Percentiles rank a stretch among this genome's conserved stretches.
phyloP scores from a whole-genome alignment of 106 monocot species.

The Acorus calamus region DNA sequence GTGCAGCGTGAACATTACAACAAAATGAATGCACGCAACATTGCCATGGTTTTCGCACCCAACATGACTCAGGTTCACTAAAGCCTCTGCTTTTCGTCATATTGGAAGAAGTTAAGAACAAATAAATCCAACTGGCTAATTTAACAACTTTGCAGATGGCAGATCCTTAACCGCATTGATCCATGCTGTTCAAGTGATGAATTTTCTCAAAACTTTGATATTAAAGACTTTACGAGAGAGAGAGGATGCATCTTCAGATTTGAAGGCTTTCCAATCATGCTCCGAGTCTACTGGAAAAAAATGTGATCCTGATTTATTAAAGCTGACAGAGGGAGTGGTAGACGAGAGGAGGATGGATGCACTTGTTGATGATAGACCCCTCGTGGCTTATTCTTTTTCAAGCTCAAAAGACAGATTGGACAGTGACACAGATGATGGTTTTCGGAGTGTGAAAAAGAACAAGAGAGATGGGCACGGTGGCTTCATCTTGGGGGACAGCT shows the following conservation, averaged over 20 bases:
- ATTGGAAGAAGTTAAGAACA: background rate
- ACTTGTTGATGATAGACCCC: slow-evolving; percentile 10
- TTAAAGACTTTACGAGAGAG: slow-evolving; percentile 54
- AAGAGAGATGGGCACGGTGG: slow-evolving; percentile 10
- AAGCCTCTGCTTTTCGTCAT: background rate
- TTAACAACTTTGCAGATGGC: slow-evolving; percentile 44
- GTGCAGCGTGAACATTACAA: slow-evolving; percentile 60
- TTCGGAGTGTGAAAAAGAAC: slow-evolving; percentile 10
- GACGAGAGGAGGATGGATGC: slow-evolving; percentile 8
- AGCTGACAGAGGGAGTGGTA: slow-evolving; percentile 5
- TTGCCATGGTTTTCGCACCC: slow-evolving; percentile 94
- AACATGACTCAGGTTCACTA: slow-evolving; percentile 83
- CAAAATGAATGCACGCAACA: slow-evolving; percentile 89
- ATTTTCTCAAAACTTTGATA: slow-evolving; percentile 71
- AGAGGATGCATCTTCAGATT: slow-evolving; percentile 24
- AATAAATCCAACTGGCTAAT: background rate
- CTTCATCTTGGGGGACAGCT: slow-evolving; percentile 13
- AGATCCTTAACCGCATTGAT: slow-evolving; percentile 87
- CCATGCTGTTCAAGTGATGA: slow-evolving; percentile 92
- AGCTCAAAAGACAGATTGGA: slow-evolving; percentile 7
- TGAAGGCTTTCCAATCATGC: slow-evolving; percentile 13
- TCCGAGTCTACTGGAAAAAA: slow-evolving; percentile 26
- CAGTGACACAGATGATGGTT: slow-evolving; percentile 25
- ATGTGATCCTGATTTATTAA: slow-evolving; percentile 17
- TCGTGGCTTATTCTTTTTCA: slow-evolving; percentile 19